Conservation (phyloP, 495 filamentous ascomycete species). For the Penicillium waksmanii region DNA sequence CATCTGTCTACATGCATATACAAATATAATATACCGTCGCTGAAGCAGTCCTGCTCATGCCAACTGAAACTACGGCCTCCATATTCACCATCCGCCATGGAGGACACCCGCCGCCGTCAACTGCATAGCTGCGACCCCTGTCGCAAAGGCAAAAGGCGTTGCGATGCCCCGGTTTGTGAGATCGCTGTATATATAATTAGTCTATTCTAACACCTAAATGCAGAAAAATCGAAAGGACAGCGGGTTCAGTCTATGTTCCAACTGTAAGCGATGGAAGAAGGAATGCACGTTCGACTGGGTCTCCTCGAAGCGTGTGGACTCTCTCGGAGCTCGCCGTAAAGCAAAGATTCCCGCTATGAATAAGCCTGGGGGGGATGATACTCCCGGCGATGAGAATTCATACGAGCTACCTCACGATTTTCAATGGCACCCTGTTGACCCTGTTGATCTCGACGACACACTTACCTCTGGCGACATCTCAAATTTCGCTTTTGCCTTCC, state of each 20-base stretch:
- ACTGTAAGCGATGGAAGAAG: slow-evolving; percentile 34
- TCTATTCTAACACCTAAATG: neutral
- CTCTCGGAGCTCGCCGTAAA: slow-evolving; percentile 4
- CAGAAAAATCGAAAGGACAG: slow-evolving; percentile 9
- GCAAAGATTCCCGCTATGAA: neutral
- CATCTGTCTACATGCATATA: neutral
- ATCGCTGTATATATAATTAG: neutral
- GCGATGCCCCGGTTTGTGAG: slow-evolving; percentile 37
- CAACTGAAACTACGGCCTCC: neutral
- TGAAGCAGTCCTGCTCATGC: neutral
- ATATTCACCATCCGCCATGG: neutral
- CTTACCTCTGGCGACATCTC: neutral
- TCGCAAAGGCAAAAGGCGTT: slow-evolving; percentile 47
- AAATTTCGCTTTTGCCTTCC: neutral
- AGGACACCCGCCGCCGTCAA: slow-evolving; percentile 32
- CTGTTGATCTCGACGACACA: neutral
- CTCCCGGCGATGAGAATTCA: neutral
- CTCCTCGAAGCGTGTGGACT: slow-evolving; percentile 6
- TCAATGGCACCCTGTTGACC: neutral
- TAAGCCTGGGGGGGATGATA: neutral
- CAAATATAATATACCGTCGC: neutral
- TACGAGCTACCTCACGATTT: neutral
- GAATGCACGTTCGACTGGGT: slow-evolving; percentile 39
- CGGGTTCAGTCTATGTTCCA: slow-evolving; percentile 27
- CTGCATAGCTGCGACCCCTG: slow-evolving; percentile 48